phyloP scores from a whole-genome alignment of 2,329 filamentous ascomycete species.

The Aspergillus ibericus region DNA sequence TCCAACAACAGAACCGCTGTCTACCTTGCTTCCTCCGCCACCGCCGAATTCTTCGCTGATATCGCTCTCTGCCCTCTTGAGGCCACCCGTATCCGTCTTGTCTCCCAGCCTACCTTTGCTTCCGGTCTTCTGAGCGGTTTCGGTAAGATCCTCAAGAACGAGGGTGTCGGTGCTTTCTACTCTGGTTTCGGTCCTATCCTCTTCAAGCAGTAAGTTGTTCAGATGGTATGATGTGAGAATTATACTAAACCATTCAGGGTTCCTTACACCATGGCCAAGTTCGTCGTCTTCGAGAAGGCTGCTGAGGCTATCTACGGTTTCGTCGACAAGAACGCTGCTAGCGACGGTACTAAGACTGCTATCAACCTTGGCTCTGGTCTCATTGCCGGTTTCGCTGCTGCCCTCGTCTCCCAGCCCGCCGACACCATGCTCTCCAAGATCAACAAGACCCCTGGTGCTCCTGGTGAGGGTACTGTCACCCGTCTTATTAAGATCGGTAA shows the following conservation, averaged over 20 bases:
- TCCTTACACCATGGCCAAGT: conserved; percentile 93
- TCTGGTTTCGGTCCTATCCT: conserved; percentile 85
- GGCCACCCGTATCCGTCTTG: conserved; percentile 90
- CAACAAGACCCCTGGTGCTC: conserved; percentile 89
- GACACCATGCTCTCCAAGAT: conserved; percentile 95
- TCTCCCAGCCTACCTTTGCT: conserved; percentile 83
- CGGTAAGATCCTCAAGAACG: conserved; percentile 76
- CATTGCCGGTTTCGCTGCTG: conserved; percentile 82
- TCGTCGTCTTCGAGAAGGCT: conserved; percentile 90
- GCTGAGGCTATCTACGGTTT: conserved; percentile 68
- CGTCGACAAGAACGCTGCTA: conserved; percentile 70
- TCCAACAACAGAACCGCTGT: conserved; percentile 76
- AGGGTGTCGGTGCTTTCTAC: conserved; percentile 86
- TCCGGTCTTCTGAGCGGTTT: conserved; percentile 77
- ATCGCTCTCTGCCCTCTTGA: conserved; percentile 82
- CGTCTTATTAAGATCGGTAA: conserved; percentile 85
- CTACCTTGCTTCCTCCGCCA: conserved; percentile 68
- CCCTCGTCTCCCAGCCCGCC: conserved; percentile 82
- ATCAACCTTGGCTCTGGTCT: conserved; percentile 85
- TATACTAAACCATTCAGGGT: conserved; percentile 55
- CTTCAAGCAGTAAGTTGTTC: conserved; percentile 71
- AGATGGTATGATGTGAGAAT: neutral
- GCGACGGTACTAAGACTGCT: conserved; percentile 69
- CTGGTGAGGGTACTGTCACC: conserved; percentile 78
- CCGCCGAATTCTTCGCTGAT: conserved; percentile 64